Evolutionary conservation across 768 basidiomycete species (phyloP).

Genomic region (Cystofilobasidium macerans): DNA sequence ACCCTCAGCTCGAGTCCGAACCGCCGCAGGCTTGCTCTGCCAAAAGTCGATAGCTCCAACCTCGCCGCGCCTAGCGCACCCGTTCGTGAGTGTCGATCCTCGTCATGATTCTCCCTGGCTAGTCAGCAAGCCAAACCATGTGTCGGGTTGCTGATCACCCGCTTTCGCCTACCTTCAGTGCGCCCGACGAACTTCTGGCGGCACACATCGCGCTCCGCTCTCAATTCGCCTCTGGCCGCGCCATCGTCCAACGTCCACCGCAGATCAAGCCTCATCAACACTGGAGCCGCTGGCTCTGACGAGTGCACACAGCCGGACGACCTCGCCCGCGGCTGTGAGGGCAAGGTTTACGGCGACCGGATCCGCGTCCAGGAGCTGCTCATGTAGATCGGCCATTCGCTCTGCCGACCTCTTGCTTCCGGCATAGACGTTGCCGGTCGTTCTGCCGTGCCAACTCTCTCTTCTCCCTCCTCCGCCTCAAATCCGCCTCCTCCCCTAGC

Average conservation of each 20-base stretch:
- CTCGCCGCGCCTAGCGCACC: background rate
- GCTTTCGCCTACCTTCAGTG: slow-evolving; percentile 41
- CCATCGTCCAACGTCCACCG: slow-evolving; percentile 63
- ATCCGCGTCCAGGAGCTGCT: slow-evolving; percentile 20
- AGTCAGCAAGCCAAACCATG: background rate
- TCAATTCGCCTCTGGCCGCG: slow-evolving; percentile 59
- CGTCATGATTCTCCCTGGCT: background rate
- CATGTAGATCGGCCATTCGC: background rate
- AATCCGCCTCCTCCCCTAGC: no score
- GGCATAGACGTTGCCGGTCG: no score
- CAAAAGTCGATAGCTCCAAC: slow-evolving; percentile 3
- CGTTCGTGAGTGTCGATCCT: background rate
- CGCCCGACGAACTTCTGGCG: slow-evolving; percentile 78
- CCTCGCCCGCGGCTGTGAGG: slow-evolving; percentile 12
- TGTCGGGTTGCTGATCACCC: background rate
- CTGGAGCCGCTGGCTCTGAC: slow-evolving; percentile 18
- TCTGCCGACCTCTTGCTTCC: no score
- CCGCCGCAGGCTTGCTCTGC: background rate
- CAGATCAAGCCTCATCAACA: slow-evolving; percentile 59
- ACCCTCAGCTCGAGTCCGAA: background rate
- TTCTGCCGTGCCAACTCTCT: no score
- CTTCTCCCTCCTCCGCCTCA: no score
- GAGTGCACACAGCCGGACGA: slow-evolving; percentile 23
- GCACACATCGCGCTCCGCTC: slow-evolving; percentile 58
- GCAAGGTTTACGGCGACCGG: slow-evolving; percentile 22